Conservation (phyloP, 2,329 filamentous ascomycete species). For the Fusarium verrucosum region DNA sequence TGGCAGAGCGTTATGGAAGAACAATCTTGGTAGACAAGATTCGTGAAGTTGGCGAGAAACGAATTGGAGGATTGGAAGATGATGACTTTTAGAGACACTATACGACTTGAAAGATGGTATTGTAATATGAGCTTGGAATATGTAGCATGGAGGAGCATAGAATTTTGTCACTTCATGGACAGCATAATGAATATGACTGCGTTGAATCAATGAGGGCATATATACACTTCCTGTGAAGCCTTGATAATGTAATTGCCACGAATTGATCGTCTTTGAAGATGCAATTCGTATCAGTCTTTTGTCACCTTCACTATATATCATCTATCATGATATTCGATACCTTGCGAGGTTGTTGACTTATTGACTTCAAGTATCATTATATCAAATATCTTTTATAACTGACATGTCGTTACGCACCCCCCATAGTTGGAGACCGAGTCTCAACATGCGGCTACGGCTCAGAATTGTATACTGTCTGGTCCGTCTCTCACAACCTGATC, state of each 20-base stretch:
- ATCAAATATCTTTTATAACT: neutral
- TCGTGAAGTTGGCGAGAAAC: conserved; percentile 79
- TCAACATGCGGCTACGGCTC: neutral
- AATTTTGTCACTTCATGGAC: neutral
- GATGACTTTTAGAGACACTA: conserved; percentile 54
- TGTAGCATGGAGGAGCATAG: conserved; percentile 2
- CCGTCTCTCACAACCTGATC: neutral
- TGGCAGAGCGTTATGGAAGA: conserved; percentile 85
- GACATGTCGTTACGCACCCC: no score
- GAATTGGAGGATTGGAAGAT: conserved; percentile 68
- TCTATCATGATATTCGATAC: neutral
- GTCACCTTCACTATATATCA: neutral
- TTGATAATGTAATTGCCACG: no score
- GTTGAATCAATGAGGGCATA: neutral
- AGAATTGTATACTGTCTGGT: neutral
- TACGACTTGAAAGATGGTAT: neutral
- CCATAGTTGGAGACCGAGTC: neutral
- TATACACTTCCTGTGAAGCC: neutral
- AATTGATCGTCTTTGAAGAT: neutral
- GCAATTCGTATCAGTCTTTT: neutral
- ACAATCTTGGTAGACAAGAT: conserved; percentile 90
- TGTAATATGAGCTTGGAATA: neutral
- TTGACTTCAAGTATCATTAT: neutral
- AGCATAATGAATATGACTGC: neutral
- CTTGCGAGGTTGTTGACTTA: neutral